These are phyloP conservation scores for Ottelia alismoides DNA, from an alignment of 106 monocot genomes.

Conservation along the genomic window DNA sequence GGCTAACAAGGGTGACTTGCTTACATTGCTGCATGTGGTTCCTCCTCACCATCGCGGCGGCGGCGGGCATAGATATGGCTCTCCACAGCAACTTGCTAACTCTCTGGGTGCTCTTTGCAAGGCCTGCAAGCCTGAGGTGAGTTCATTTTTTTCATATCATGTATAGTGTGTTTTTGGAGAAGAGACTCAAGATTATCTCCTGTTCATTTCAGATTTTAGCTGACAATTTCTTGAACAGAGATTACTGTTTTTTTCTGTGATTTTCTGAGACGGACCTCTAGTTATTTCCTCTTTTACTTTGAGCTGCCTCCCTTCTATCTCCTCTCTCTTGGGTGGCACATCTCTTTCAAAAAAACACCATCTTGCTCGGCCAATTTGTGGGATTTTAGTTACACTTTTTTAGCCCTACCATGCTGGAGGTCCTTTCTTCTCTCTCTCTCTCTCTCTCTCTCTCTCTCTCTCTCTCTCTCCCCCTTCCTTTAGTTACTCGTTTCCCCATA, in stretches of 20 bases:
- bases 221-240: too few relatives aligned
- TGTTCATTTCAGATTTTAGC: too few relatives aligned
- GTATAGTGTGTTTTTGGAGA: too few relatives aligned
- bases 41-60: constrained; percentile 4
- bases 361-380: too few relatives aligned
- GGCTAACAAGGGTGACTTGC: constrained; percentile 68
- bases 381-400: too few relatives aligned
- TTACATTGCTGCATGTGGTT: constrained; percentile 69
- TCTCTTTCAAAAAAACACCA: too few relatives aligned
- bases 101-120: constrained; percentile 79
- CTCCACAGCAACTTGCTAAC: constrained; percentile 5
- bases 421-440: constrained; percentile 1
- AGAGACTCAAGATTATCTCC: too few relatives aligned
- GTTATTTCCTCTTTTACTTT: too few relatives aligned
- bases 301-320: neutral
- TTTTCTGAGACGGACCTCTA: too few relatives aligned
- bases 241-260: too few relatives aligned
- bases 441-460: neutral
- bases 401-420: neutral
- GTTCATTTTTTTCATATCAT: neutral
- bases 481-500: too few relatives aligned
- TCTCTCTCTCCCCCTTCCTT: neutral
- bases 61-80: neutral
- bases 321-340: too few relatives aligned
- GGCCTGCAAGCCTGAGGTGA: constrained; percentile 78